Conservation (phyloP, 306 rosid species). For the Begonia loranthoides region DNA sequence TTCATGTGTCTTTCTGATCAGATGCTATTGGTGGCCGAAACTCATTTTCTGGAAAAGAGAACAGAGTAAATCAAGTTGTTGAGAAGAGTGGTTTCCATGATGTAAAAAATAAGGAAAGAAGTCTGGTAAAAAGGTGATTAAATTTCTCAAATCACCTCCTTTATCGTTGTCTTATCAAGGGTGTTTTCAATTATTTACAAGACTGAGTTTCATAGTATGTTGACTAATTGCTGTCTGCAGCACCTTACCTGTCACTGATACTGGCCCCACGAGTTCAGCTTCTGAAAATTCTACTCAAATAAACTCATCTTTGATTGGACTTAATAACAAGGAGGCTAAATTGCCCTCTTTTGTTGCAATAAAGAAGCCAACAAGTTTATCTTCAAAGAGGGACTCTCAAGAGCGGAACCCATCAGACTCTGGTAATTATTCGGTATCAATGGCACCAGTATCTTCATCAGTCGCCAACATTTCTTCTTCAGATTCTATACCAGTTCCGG, state of each 20-base stretch:
- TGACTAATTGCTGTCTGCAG: slow-evolving; percentile 35
- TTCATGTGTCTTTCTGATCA: slow-evolving; percentile 16
- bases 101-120: slow-evolving; percentile 42
- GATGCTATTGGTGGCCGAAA: slow-evolving; percentile 62
- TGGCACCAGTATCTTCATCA: slow-evolving; percentile 31
- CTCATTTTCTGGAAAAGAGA: slow-evolving; percentile 44
- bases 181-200: too few species aligned
- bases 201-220: too few species aligned
- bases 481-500: slow-evolving; percentile 54
- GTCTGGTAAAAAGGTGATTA: slow-evolving; percentile 42
- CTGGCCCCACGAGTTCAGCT: slow-evolving; percentile 34
- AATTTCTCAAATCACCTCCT: background rate
- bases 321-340: slow-evolving; percentile 25
- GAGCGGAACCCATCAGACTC: slow-evolving; percentile 26
- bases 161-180: background rate
- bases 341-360: slow-evolving; percentile 21
- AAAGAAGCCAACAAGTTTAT: slow-evolving; percentile 20
- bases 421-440: slow-evolving; percentile 18
- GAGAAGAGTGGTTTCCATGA: slow-evolving; percentile 55
- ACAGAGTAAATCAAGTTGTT: slow-evolving; percentile 42
- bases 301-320: slow-evolving; percentile 26
- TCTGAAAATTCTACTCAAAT: slow-evolving; percentile 37
- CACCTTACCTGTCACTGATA: slow-evolving; percentile 30
- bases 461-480: slow-evolving; percentile 40
- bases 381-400: slow-evolving; percentile 22